Conservation (phyloP, 495 filamentous ascomycete species). For the Platismatia glauca region DNA sequence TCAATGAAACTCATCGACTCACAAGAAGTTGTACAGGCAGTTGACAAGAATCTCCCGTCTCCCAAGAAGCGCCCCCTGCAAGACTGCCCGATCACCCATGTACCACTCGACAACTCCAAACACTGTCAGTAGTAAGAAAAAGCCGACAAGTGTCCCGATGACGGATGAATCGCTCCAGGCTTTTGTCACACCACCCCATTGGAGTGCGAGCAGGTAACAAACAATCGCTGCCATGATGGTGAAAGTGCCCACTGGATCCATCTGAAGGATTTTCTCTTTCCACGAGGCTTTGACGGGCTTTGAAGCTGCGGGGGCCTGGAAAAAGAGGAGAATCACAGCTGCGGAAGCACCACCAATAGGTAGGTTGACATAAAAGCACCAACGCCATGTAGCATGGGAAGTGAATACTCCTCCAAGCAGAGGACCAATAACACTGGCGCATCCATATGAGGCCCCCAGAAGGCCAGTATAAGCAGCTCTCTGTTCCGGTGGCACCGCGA, state of each 20-base stretch:
- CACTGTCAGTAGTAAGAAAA: conserved; percentile 24
- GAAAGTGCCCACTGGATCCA: conserved; percentile 30
- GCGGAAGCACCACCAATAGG: conserved; percentile 39
- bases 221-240: conserved; percentile 28
- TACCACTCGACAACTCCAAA: conserved; percentile 26
- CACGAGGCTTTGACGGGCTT: conserved; percentile 26
- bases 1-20: conserved; percentile 3
- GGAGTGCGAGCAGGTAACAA: conserved; percentile 34
- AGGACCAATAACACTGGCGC: conserved; percentile 38
- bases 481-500: conserved; percentile 27
- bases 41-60: conserved; percentile 23
- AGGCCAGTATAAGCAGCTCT: conserved; percentile 34
- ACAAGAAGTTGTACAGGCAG: conserved; percentile 26
- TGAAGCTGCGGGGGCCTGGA: conserved; percentile 28
- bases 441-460: conserved; percentile 32
- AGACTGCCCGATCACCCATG: conserved; percentile 27
- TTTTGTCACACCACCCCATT: conserved; percentile 33
- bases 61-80: conserved; percentile 21
- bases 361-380: conserved; percentile 50
- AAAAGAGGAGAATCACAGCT: conserved; percentile 35
- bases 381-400: conserved; percentile 38
- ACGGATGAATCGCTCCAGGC: conserved; percentile 29
- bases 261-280: conserved; percentile 30
- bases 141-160: conserved; percentile 32
- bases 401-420: conserved; percentile 43